Base-by-base conservation (phyloP, 2,329 filamentous ascomycete species). In the Fusarium burgessii region DNA sequence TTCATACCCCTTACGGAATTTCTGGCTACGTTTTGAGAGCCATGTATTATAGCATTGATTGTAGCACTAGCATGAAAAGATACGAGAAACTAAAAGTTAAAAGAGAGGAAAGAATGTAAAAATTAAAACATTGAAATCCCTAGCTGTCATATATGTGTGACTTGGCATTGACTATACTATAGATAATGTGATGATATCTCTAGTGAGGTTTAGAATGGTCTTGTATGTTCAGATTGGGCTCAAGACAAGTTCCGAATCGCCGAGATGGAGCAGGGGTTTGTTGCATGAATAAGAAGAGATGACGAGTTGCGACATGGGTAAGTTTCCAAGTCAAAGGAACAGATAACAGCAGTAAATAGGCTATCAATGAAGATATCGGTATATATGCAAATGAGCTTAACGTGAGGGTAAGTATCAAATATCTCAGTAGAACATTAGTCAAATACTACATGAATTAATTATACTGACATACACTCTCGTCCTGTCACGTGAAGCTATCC, bases 1-100 rank as follows among this genome's bases (percentile, higher is more conserved):
- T 77, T 76, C 71, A 74, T 76, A 76, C 73, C 72, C 73, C 65
- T 73, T 71, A 71, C 70, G 72, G 76, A 74, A 71, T 76, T 73
- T 71, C 67, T 72, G 75, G 75, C 69, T 68, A 71, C 64, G 45
- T 65, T 77, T 72, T 64, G 74, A 74, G 70, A 73, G 72, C 75
- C 70, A 70, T 80, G 79, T 80, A 81, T 76, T 75, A 62, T 81
- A 81, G 74, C 72, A 78, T 76, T 71, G 69, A 72, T 70, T 66
- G 74, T 78, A 79, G 70, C 73, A 79, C 62, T 70, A 71, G 62
- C 68, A 77, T 72, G 68, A 74, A 66, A 72, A 73, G 72, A 71
- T 62, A 59, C 57, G 58, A 70, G 56, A 74, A 60, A 50, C 35
- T 60, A 71, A 60, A 55, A 65, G 58, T 36, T 63, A 71, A 58